Evolutionary conservation across 2,329 filamentous ascomycete genomes (phyloP), one percentile per base, ranked within the genome.

Genomic region (Ascochyta koolunga): DNA sequence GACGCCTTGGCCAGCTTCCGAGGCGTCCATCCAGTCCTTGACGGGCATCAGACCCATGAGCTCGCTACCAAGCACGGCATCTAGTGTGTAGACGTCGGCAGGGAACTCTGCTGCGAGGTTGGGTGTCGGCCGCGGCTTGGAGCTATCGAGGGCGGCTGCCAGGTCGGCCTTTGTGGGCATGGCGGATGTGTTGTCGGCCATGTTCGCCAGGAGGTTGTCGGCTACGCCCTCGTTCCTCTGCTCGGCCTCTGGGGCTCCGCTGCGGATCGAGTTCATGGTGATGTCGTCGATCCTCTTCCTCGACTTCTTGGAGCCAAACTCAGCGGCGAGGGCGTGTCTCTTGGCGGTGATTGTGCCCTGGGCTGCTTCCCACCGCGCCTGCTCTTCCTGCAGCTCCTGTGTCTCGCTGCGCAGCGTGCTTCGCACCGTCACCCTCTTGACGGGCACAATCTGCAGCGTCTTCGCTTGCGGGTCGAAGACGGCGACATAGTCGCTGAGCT

Each of bases 291-390:
- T 86, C 1, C 86, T 88, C 77, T 93, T 93, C 80, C 87, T 89
- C 19, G 90, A 89, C 76, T 93, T 93, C 79, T 90, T 92, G 22
- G 90, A 93, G 72, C 91, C 91, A 67, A 96, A 96, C 27, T 88
- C 86, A 65, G 89, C 83, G 35, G 89, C 89, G 11, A 96, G 85
- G 2, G 87, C 84, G 64, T 86, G 87, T 63, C 84, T 85, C 68
- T 84, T 83, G 24, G 88, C 83, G 65, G 82, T 77, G 66, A 82
- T 83, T 38, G 61, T 74, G 51, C 50, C 65, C 54, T 63, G 69
- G 8, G 56, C 62, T 10, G 65, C 67, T 1, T 71, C 67, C 5
- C 66, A 39, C n/a, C 54, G 49, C 15, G 65, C 70, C 31, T 68
- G 63, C 57, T 72, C 67, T 43, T 69, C 64, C 7, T 67, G 68